phyloP scores from a whole-genome alignment of 257 asterid species.

The Vinca minor region DNA sequence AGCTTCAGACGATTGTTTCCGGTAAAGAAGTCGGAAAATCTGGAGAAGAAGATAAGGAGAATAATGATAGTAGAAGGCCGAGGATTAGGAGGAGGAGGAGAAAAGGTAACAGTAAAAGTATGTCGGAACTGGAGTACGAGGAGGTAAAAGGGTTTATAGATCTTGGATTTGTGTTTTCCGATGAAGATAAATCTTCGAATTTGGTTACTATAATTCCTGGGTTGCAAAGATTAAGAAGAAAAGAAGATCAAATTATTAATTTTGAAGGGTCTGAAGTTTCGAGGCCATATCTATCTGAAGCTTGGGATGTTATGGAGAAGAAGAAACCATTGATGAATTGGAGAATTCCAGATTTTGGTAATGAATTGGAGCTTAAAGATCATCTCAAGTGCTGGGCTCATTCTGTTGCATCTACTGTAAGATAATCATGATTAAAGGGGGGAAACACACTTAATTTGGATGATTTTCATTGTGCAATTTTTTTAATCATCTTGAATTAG shows the following conservation, averaged over 20 bases:
- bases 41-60: conserved; percentile 1
- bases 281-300: conserved; percentile 51
- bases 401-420: conserved; percentile 56
- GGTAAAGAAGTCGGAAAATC: conserved; percentile 39
- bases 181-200: conserved; percentile 39
- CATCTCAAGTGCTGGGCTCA: conserved; percentile 73
- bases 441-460: neutral
- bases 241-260: neutral
- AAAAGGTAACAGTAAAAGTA: conserved; percentile 28
- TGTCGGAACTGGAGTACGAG: conserved; percentile 60
- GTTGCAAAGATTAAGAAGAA: conserved; percentile 36
- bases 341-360: conserved; percentile 41
- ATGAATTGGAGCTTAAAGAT: conserved; percentile 55
- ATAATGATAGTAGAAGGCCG: neutral
- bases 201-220: conserved; percentile 59
- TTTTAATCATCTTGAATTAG: too few species aligned
- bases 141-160: conserved; percentile 82
- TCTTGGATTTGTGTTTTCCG: conserved; percentile 69
- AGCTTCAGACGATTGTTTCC: conserved; percentile 57
- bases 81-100: conserved; percentile 12
- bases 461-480: neutral
- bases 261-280: conserved; percentile 10
- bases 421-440: too few species aligned
- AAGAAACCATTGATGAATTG: conserved; percentile 26
- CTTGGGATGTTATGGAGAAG: conserved; percentile 35